phyloP scores from a whole-genome alignment of 805 yeast genomes.

The Brettanomyces sp. region DNA sequence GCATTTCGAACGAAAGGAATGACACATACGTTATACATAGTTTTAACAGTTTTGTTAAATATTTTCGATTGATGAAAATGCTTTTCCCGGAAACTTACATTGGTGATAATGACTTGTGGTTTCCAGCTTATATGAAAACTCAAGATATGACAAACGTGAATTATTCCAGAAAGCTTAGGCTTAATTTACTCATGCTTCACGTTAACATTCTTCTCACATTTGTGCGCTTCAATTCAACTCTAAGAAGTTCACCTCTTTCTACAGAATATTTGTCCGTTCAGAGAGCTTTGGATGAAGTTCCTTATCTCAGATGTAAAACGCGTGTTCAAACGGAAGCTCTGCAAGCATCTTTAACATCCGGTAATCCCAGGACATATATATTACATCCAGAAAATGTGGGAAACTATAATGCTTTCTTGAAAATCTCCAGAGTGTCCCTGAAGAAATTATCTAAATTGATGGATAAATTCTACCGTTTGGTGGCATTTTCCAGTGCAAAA shows the following conservation, averaged over 20 bases:
- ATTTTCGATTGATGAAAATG: conserved; percentile 26
- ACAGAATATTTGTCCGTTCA: conserved; percentile 33
- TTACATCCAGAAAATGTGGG: conserved; percentile 28
- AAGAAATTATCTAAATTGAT: conserved; percentile 20
- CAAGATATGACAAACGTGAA: conserved; percentile 15
- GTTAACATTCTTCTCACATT: conserved; percentile 40
- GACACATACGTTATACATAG: conserved; percentile 18
- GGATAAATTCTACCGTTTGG: conserved; percentile 25
- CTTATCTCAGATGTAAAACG: conserved; percentile 6
- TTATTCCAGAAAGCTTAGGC: conserved; percentile 32
- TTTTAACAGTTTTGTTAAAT: conserved; percentile 22
- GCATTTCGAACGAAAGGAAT: not conserved
- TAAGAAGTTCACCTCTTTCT: conserved; percentile 27
- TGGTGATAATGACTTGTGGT: conserved; percentile 13
- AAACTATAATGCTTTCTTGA: conserved; percentile 39
- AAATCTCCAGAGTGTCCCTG: conserved; percentile 37
- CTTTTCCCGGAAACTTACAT: conserved; percentile 27
- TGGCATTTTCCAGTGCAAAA: conserved; percentile 18
- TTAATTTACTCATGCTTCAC: conserved; percentile 38
- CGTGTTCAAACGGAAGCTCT: not conserved
- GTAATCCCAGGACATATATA: not conserved
- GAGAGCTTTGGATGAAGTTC: conserved; percentile 17
- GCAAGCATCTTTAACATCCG: not conserved
- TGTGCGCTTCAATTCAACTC: conserved; percentile 29
- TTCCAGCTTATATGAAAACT: conserved; percentile 13